Conservation (phyloP, 2,329 filamentous ascomycete species). For the Acephala macrosclerotiorum region DNA sequence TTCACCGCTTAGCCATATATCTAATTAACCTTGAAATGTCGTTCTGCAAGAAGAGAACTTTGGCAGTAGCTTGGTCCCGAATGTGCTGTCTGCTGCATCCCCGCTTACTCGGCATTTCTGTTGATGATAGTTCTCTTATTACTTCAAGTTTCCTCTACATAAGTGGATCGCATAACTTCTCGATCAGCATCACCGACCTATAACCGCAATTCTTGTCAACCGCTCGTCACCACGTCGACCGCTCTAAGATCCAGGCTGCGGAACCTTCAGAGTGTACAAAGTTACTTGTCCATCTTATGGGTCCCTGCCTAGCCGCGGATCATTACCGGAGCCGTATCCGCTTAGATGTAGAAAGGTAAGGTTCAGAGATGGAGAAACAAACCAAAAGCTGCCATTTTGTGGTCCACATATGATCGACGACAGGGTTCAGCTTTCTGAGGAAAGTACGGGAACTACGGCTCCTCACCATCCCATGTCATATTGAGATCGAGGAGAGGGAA, state of each 20-base stretch:
- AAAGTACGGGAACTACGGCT: constrained; percentile 1
- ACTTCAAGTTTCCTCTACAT: no score
- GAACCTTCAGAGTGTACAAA: not conserved
- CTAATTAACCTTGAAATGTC: no score
- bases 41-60: no score
- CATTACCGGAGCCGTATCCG: not conserved
- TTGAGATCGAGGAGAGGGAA: not conserved
- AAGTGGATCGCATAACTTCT: not conserved
- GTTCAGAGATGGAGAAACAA: not conserved
- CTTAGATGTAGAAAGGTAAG: not conserved
- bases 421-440: not conserved
- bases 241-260: not conserved
- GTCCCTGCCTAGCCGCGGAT: not conserved
- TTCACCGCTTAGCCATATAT: no score
- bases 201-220: no score
- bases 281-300: not conserved
- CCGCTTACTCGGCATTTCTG: not conserved
- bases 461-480: constrained; percentile 2
- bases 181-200: not conserved
- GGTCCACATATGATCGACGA: not conserved
- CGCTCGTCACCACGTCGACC: not conserved
- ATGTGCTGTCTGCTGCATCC: no score
- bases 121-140: no score
- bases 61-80: no score
- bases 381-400: not conserved